Evolutionary conservation across 805 yeast species (phyloP).

Genomic region (Metschnikowia shivogae): DNA sequence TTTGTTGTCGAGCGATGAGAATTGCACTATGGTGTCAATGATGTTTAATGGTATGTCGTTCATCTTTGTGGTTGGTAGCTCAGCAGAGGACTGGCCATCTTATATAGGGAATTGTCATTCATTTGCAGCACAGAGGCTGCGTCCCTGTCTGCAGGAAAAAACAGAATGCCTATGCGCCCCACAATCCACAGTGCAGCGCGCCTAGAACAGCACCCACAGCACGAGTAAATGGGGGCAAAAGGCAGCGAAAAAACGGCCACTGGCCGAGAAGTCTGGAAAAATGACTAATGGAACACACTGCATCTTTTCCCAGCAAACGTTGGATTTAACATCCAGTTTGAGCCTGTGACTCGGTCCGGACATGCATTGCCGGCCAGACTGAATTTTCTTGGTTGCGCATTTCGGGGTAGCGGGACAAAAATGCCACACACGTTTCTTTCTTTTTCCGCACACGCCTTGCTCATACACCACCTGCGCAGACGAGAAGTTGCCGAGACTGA

Average conservation of each 20-base stretch:
- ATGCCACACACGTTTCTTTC: conserved; percentile 4
- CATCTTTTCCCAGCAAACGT: no score
- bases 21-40: conserved; percentile 10
- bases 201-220: background rate
- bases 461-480: background rate
- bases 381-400: conserved; percentile 4
- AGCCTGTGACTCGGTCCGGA: background rate
- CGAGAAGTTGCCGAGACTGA: background rate
- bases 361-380: background rate
- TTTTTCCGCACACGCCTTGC: background rate
- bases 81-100: background rate
- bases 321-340: no score
- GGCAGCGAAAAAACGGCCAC: background rate
- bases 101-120: background rate
- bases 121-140: conserved; percentile 3
- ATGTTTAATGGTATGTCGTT: conserved; percentile 12
- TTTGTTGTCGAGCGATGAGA: conserved; percentile 5
- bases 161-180: conserved; percentile 3
- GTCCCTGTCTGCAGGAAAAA: conserved; percentile 1
- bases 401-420: conserved; percentile 3
- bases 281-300: no score
- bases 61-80: no score
- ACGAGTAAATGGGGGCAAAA: background rate
- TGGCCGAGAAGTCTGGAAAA: background rate
- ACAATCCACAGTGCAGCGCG: conserved; percentile 5